These are phyloP conservation scores for Didymella sp. DNA, from an alignment of 2,329 filamentous ascomycete species.

Conservation along the genomic window DNA sequence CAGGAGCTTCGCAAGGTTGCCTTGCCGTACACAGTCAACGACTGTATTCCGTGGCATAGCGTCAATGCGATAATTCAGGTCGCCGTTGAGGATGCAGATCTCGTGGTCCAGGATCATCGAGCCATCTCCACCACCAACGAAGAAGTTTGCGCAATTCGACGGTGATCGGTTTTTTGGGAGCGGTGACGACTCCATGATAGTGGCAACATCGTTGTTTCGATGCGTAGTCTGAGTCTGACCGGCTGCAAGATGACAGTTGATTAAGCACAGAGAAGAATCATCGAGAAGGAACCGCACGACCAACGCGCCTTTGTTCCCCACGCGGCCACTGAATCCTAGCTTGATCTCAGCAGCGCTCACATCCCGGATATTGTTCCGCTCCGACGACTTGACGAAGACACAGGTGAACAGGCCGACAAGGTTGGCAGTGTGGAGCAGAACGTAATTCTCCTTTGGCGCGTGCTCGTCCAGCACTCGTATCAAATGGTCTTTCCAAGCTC, in stretches of 20 bases:
- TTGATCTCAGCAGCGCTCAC: slow-evolving; percentile 86
- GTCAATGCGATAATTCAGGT: slow-evolving; percentile 98
- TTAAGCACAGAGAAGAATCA: slow-evolving; percentile 91
- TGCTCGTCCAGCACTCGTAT: slow-evolving; percentile 82
- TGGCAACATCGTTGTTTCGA: slow-evolving; percentile 90
- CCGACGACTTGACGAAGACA: slow-evolving; percentile 85
- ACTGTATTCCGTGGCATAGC: slow-evolving; percentile 95
- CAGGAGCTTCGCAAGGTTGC: slow-evolving; percentile 83
- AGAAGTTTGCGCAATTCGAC: slow-evolving; percentile 74
- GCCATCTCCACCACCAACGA: slow-evolving; percentile 90
- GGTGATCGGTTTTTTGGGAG: slow-evolving; percentile 76
- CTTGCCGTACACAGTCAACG: slow-evolving; percentile 79
- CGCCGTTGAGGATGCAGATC: slow-evolving; percentile 94
- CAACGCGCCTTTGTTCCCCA: slow-evolving; percentile 96
- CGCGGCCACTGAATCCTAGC: slow-evolving; percentile 90
- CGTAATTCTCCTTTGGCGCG: slow-evolving; percentile 80
- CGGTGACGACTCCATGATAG: slow-evolving; percentile 80
- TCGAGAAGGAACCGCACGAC: slow-evolving; percentile 92
- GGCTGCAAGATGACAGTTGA: slow-evolving; percentile 96
- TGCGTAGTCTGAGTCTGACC: slow-evolving; percentile 89
- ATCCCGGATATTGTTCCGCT: slow-evolving; percentile 78
- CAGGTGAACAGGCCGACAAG: slow-evolving; percentile 96
- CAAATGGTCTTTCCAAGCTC: slow-evolving; percentile 93
- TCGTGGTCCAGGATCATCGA: slow-evolving; percentile 96
- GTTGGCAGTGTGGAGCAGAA: slow-evolving; percentile 84